phyloP scores from a whole-genome alignment of 2,329 filamentous ascomycete genomes.

The Pseudogymnoascus sp. region DNA sequence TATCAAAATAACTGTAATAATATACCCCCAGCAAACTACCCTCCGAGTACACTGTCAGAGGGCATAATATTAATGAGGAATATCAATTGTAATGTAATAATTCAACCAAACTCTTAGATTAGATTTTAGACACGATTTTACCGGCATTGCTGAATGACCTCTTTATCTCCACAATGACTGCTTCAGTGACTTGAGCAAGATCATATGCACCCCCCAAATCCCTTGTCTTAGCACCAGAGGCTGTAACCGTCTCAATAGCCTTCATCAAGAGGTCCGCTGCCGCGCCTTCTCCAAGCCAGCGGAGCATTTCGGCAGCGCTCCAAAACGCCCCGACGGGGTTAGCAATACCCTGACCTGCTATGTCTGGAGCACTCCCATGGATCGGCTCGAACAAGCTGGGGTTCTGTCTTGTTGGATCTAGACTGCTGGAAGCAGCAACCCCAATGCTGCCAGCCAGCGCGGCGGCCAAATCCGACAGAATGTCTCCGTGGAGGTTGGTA shows the following conservation, averaged over 20 bases:
- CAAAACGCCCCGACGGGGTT: slow-evolving; percentile 51
- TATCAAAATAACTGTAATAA: too few species aligned
- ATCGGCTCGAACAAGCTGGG: slow-evolving; percentile 53
- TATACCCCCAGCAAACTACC: too few species aligned
- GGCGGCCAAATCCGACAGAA: slow-evolving; percentile 61
- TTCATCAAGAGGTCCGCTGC: slow-evolving; percentile 41
- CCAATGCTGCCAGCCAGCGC: slow-evolving; percentile 62
- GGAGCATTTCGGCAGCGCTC: slow-evolving; percentile 49
- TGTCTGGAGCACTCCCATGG: slow-evolving; percentile 49
- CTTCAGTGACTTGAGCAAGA: slow-evolving; percentile 17
- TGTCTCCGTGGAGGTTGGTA: slow-evolving; percentile 54
- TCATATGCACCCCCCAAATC: slow-evolving; percentile 40
- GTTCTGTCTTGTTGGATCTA: slow-evolving; percentile 49
- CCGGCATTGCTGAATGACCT: too few species aligned
- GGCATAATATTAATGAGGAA: too few species aligned
- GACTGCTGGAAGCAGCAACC: slow-evolving; percentile 59
- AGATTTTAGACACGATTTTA: too few species aligned
- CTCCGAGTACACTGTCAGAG: too few species aligned
- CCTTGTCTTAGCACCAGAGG: slow-evolving; percentile 40
- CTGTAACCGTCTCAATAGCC: slow-evolving; percentile 44
- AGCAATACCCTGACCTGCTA: slow-evolving; percentile 46
- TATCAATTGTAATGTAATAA: too few species aligned
- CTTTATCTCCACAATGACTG: slow-evolving; percentile 17
- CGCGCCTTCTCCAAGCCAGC: slow-evolving; percentile 46
- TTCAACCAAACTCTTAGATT: too few species aligned